A percentile compares a stretch with the other conserved stretches of the same genome.
Evolutionary conservation across 495 filamentous ascomycete genomes (phyloP).

Genomic region (Symbiotaphrina buchneri): DNA sequence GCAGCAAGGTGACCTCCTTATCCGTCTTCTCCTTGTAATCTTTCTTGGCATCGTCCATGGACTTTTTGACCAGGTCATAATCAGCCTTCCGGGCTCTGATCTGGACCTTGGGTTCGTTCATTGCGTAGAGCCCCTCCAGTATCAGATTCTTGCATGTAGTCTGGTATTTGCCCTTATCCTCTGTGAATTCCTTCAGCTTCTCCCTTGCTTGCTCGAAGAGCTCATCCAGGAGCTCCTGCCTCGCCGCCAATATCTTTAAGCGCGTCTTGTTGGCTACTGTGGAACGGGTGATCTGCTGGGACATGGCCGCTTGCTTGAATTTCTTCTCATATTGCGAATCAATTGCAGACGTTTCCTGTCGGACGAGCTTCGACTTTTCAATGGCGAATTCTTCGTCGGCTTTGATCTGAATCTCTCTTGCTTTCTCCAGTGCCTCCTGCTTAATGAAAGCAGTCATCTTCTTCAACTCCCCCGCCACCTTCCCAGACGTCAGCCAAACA

Average conservation of each 20-base stretch:
- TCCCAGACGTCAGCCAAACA: conserved; percentile 3
- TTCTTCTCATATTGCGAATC: conserved; percentile 88
- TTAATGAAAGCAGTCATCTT: conserved; percentile 99
- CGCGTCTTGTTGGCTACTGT: conserved; percentile 90
- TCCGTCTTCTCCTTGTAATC: conserved; percentile 61
- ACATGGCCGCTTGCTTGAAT: conserved; percentile 90
- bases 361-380: conserved; percentile 95
- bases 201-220: conserved; percentile 63
- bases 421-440: conserved; percentile 93
- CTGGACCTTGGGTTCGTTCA: conserved; percentile 55
- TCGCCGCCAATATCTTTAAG: conserved; percentile 59
- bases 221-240: conserved; percentile 79
- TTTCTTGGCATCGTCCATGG: conserved; percentile 45
- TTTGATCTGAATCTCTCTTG: conserved; percentile 87
- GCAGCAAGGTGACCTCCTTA: conserved; percentile 34
- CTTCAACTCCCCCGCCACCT: conserved; percentile 89
- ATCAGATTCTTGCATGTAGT: conserved; percentile 52
- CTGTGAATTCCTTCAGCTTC: conserved; percentile 32
- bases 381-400: conserved; percentile 97
- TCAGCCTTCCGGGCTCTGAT: conserved; percentile 65
- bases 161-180: conserved; percentile 54
- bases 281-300: conserved; percentile 89
- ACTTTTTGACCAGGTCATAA: conserved; percentile 44
- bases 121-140: conserved; percentile 72
- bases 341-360: conserved; percentile 79